A percentile compares a stretch with the other conserved stretches of the same genome.
Evolutionary conservation across 1,284 basidiomycete species (phyloP).

Genomic region (Nidula niveotomentosa): DNA sequence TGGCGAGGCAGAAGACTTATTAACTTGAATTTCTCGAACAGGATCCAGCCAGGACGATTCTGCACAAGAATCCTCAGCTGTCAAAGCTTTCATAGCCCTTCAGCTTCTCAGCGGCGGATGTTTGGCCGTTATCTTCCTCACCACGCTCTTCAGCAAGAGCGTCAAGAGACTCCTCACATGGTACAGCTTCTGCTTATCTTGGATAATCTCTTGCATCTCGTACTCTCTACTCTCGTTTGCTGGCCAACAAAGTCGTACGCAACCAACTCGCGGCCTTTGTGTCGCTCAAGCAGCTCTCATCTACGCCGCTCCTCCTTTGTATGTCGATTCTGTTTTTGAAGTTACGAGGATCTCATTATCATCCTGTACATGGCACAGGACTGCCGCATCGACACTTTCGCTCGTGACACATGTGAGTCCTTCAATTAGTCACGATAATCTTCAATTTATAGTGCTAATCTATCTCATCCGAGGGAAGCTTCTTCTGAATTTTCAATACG

Average conservation of each 20-base stretch:
- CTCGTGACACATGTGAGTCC: constrained; percentile 12
- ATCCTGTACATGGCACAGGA: constrained; percentile 6
- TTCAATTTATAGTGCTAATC: neutral
- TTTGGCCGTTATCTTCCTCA: constrained; percentile 19
- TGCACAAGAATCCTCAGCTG: neutral
- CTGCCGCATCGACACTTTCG: constrained; percentile 16
- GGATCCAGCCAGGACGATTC: neutral
- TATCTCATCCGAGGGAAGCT: constrained; percentile 5
- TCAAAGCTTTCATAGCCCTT: constrained; percentile 20
- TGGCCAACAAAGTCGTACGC: constrained; percentile 18
- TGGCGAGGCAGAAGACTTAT: too few species aligned
- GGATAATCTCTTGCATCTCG: constrained; percentile 25
- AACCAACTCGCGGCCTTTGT: constrained; percentile 16
- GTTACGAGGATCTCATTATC: neutral
- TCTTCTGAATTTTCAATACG: constrained; percentile 8
- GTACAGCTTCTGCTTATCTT: constrained; percentile 27
- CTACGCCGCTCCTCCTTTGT: constrained; percentile 28
- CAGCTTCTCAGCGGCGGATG: constrained; percentile 23
- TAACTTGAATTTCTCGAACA: neutral
- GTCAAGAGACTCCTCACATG: constrained; percentile 26
- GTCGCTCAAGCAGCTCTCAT: constrained; percentile 21
- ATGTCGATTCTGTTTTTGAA: constrained; percentile 1
- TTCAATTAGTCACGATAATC: neutral
- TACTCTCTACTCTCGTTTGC: constrained; percentile 24
- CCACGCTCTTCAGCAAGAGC: constrained; percentile 17